Base-by-base conservation (phyloP, 2,329 filamentous ascomycete genomes). In the Monilinia vaccinii-corymbosi region DNA sequence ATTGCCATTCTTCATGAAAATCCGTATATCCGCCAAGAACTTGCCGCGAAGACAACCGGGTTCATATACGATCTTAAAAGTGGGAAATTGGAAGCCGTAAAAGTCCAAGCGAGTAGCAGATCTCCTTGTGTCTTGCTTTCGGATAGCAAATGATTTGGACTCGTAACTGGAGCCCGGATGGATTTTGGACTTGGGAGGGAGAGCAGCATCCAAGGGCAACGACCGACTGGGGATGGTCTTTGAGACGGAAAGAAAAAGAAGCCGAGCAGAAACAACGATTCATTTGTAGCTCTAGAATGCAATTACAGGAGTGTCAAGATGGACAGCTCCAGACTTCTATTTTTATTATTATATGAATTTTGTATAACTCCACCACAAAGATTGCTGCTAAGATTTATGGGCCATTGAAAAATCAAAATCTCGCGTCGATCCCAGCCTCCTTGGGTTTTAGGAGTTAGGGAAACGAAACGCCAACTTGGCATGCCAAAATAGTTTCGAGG, bases 61-160 rank as follows among this genome's bases (percentile, higher is more conserved):
- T 69, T 64, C 42, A 57, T 67, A 14, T 68, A 62, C 61, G 66
- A 71, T 62, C 59, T 69, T 44, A 64, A 69, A 63, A 70, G 65
- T 38, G 67, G 68, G 10, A 55, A 59, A 28, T 47, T 67, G 21
- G 14, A 58, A n/a, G 14, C 16, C 11, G 28, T 45, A 9, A 34
- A n/a, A 4, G 6, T 25, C 9, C 42, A 23, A 14, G 11, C 18
- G 3, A 23, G 8, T 25, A n/a, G 6, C 23, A 18, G 31, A 23
- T 21, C 38, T 56, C 7, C n/a, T 36, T 11, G 16, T 11, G n/a
- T 18, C 25, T 13, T 3, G 6, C 21, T 10, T 8, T 34, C 11
- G n/a, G 18, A 32, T 8, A 10, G 5, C 25, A 31, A 13, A 10
- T 28, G 4, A 4, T 31, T 25, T 40, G 10, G 23, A 21, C 18